Percentiles rank a stretch among this genome's conserved stretches.
Conservation (phyloP, 371 early-diverging fungal genomes). For the Circinella umbellata region DNA sequence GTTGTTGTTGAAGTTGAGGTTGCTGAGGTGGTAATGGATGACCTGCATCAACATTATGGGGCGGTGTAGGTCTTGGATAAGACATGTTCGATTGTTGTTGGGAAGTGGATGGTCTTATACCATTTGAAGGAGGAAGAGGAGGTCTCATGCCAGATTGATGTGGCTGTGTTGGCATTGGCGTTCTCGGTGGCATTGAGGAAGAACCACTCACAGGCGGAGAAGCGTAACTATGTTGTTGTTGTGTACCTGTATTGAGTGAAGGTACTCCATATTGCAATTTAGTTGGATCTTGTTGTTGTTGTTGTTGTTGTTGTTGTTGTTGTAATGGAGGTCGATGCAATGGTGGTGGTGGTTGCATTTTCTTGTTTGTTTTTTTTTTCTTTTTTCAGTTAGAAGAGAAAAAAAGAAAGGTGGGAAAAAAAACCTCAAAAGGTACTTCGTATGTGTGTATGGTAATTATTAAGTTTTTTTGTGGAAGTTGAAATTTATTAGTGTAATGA, state of each 20-base stretch:
- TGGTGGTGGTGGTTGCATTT: no score
- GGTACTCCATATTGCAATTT: not conserved
- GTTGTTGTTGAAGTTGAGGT: not conserved
- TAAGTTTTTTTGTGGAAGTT: no score
- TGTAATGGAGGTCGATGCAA: no score
- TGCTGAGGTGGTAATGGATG: not conserved
- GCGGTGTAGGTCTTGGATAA: not conserved
- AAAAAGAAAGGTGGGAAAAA: no score
- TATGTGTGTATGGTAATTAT: no score
- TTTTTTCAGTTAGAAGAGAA: no score
- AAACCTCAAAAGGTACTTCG: no score
- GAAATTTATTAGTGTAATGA: no score
- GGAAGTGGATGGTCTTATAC: not conserved
- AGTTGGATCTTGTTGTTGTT: not conserved
- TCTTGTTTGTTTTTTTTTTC: no score
- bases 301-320: no score
- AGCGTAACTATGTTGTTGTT: not conserved
- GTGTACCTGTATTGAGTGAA: not conserved
- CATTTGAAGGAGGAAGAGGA: not conserved
- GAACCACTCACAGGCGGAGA: not conserved
- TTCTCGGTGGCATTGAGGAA: not conserved
- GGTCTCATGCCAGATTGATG: slow-evolving; percentile 2
- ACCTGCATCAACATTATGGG: not conserved
- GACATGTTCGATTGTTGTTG: not conserved
- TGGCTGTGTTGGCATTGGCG: slow-evolving; percentile 4